Conservation (phyloP, 2,329 filamentous ascomycete genomes). For the Fusarium nisikadoi region DNA sequence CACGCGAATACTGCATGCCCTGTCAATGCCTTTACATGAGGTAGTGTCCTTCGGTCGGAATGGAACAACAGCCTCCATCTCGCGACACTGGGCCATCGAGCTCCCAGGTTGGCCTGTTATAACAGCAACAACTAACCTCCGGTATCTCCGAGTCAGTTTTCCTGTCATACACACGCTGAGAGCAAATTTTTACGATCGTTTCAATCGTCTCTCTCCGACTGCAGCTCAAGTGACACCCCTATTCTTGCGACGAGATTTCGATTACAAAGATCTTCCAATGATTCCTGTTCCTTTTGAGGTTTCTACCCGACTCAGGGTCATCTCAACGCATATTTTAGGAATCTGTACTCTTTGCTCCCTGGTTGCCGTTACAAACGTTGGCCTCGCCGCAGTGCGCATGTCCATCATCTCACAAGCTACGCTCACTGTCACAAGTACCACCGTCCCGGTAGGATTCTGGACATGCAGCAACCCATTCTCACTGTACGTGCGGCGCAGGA, state of each 20-base stretch:
- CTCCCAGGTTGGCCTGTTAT: no score
- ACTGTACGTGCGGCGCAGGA: no score
- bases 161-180: not conserved
- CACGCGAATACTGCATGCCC: not conserved
- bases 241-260: no score
- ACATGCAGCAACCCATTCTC: no score
- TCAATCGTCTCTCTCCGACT: no score
- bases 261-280: not conserved
- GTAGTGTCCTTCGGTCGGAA: rapidly evolving
- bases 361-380: not conserved
- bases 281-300: no score
- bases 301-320: not conserved
- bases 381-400: not conserved
- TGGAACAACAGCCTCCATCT: not conserved
- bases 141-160: not conserved
- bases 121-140: not conserved
- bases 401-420: no score
- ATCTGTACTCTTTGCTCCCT: not conserved
- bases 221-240: not conserved
- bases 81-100: not conserved
- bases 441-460: not conserved
- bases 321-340: not conserved
- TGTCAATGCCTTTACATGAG: no score
- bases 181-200: rapidly evolving
- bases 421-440: no score